Conservation (phyloP, 2,329 filamentous ascomycete genomes). For the Myriosclerotinia scirpicola region DNA sequence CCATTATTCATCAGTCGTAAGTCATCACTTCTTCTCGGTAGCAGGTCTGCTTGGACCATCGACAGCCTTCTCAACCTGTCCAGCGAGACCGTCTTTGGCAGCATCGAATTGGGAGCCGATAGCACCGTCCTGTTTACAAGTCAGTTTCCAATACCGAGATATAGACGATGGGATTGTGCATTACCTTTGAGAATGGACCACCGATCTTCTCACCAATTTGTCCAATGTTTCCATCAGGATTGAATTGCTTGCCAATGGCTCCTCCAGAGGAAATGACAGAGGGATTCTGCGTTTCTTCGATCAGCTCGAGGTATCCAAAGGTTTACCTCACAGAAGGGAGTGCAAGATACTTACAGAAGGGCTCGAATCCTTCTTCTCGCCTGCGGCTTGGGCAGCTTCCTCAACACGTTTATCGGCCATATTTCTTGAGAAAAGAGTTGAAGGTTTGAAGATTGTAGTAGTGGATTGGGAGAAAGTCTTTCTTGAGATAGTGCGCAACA, state of each 20-base stretch:
- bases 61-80: conserved; percentile 15
- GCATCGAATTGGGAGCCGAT: conserved; percentile 14
- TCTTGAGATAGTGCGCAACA: conserved; percentile 14
- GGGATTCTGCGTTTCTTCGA: neutral
- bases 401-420: conserved; percentile 12
- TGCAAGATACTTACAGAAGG: neutral
- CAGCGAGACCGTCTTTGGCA: conserved; percentile 12
- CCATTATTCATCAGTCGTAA: neutral
- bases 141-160: neutral
- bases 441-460: neutral
- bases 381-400: neutral
- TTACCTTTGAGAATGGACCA: conserved; percentile 17
- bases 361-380: conserved; percentile 7
- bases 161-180: neutral
- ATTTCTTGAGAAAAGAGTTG: neutral
- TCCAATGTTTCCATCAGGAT: conserved; percentile 11
- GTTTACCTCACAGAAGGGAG: no score
- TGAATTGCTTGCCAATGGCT: conserved; percentile 13
- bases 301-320: neutral
- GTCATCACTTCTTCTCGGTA: conserved; percentile 11
- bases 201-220: conserved; percentile 13
- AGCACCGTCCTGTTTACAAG: neutral
- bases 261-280: conserved; percentile 4
- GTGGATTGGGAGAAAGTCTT: neutral
- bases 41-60: conserved; percentile 18